Conservation (phyloP, 345 rosid species). For the Acer saccharum region DNA sequence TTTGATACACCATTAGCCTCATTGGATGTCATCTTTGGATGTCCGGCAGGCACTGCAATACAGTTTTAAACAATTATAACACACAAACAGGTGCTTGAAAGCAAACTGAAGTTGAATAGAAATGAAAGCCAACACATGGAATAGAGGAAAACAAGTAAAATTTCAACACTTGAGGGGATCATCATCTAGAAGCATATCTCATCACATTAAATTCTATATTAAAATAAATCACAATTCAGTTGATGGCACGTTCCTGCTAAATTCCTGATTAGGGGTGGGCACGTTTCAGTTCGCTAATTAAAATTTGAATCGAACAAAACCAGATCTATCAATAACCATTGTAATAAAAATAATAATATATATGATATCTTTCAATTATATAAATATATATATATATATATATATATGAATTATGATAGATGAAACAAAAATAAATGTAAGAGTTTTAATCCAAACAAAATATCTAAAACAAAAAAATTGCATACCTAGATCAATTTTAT, state of each 20-base stretch:
- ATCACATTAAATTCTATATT: not conserved
- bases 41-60: conserved; percentile 34
- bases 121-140: not conserved
- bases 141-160: not conserved
- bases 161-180: not conserved
- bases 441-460: not conserved
- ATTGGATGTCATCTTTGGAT: conserved; percentile 23
- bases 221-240: not conserved
- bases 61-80: conserved; percentile 20
- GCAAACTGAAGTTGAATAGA: not conserved
- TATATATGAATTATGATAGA: too few relatives aligned
- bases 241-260: not conserved
- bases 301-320: too few relatives aligned
- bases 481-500: not conserved
- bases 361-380: too few relatives aligned
- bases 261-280: not conserved
- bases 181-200: not conserved
- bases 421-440: not conserved
- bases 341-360: not conserved
- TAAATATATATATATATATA: too few relatives aligned
- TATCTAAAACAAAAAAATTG: not conserved
- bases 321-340: not conserved
- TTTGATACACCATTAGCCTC: conserved; percentile 32
- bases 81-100: not conserved
- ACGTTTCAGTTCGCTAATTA: not conserved